Base-by-base conservation (phyloP, 805 yeast species). In the Metschnikowia gelsemii region DNA sequence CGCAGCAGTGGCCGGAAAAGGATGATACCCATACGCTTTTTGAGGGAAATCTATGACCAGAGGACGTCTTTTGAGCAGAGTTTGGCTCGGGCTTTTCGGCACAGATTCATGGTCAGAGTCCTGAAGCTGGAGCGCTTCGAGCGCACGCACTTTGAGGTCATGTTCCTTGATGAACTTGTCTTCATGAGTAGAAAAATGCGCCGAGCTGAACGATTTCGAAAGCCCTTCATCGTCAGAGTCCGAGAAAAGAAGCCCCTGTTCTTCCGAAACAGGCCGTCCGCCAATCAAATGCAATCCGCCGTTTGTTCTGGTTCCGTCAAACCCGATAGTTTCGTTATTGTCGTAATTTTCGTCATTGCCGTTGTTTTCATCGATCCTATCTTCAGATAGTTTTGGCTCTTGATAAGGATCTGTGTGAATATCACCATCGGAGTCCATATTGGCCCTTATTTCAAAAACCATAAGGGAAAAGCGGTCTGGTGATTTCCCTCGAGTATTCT, bases 171-270 rank as follows among this genome's bases (percentile, higher is more conserved):
- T 68, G 53, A 71, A 67, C 53, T 72, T 72, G 49, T 84, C 90
- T 52, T 84, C 88, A 5, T 79, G 75, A 37, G 81, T 70, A 1
- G 87, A 78, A 54, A 70, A 82, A 56, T 82, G 83, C 7, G 86
- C 75, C 17, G 77, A 68, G 41, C 57, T 64, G 46, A 53, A 52
- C 2, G 70, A 62, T 34, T 55, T 53, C 14, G 68, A 54, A 20
- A 65, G 48, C 23, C 43, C 45, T 5, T 60, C 66, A 27, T 65
- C 73, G 33, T 50, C 54, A 14, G 50, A 47, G 16, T 51, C 55
- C 28, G 50, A 41, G 38, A 51, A 49, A 13, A 35, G 35, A 34
- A 43, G 42, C 6, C 26, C 20, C 14, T 35, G 38, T n/a, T 50
- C 49, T 6, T 30, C 40, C 40, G 31, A 28, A 22, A 11, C 25